A percentile compares a stretch with the other conserved stretches of the same genome.
Evolutionary conservation across 2,329 filamentous ascomycete genomes (phyloP).

Genomic region (Penicillium brasilianum): DNA sequence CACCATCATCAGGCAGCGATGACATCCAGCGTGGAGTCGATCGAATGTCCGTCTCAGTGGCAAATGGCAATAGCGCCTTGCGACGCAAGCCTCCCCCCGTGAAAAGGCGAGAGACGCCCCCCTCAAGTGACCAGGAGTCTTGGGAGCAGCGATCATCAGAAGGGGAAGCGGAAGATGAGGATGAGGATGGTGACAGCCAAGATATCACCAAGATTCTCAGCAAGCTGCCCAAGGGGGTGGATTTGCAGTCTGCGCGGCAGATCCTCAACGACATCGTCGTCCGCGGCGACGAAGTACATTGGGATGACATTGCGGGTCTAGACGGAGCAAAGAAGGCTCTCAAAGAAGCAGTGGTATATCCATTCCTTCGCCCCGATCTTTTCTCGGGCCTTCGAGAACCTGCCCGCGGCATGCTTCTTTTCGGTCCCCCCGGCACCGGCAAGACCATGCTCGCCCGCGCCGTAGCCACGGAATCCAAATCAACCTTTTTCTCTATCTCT

Average conservation of each 20-base stretch:
- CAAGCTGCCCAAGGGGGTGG: conserved; percentile 79
- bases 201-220: conserved; percentile 71
- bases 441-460: conserved; percentile 97
- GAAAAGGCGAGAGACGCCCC: conserved; percentile 52
- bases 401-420: conserved; percentile 91
- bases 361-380: conserved; percentile 90
- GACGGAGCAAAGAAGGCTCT: conserved; percentile 89
- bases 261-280: conserved; percentile 97
- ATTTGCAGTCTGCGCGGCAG: conserved; percentile 80
- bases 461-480: conserved; percentile 91
- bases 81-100: conserved; percentile 38
- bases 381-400: conserved; percentile 96
- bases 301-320: conserved; percentile 90
- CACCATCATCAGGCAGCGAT: conserved; percentile 42
- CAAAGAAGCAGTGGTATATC: conserved; percentile 95
- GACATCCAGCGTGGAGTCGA: conserved; percentile 36
- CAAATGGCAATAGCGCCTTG: conserved; percentile 24
- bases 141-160: conserved; percentile 56
- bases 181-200: conserved; percentile 57
- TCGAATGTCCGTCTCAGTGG: conserved; percentile 31
- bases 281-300: conserved; percentile 90
- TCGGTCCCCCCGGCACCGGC: conserved; percentile 95
- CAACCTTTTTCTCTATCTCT: conserved; percentile 96
- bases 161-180: conserved; percentile 51
- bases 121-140: conserved; percentile 48